These are phyloP conservation scores for Rosa hybrid DNA, from an alignment of 331 rosid genomes.

Conservation along the genomic window DNA sequence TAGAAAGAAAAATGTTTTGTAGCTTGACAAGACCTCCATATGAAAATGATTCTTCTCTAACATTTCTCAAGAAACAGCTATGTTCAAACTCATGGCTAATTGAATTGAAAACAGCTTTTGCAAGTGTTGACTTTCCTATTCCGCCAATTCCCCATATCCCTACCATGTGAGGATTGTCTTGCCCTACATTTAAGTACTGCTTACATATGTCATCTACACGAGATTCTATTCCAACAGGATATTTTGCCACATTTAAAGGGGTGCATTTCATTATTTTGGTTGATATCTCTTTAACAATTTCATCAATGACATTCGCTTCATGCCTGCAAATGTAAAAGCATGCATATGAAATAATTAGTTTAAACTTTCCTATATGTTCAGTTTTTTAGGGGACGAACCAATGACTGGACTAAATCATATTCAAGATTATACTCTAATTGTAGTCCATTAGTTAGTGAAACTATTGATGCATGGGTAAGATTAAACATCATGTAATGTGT, in stretches of 20 bases:
- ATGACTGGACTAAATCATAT: too few species aligned
- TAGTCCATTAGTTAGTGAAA: too few species aligned
- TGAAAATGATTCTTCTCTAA: neutral
- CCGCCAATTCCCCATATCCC: neutral
- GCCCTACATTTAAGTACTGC: neutral
- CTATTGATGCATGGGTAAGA: too few species aligned
- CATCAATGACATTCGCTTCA: neutral
- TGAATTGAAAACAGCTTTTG: neutral
- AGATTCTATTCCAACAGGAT: neutral
- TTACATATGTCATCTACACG: neutral
- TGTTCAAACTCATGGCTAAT: neutral
- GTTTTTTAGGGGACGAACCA: too few species aligned
- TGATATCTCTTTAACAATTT: neutral
- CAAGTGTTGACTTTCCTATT: neutral
- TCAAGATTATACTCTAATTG: too few species aligned
- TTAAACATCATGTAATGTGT: too few species aligned
- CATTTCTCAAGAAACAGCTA: neutral
- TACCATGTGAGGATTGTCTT: neutral
- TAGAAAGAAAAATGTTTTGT: neutral
- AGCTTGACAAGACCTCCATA: neutral
- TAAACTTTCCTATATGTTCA: too few species aligned
- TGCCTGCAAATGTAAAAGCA: neutral
- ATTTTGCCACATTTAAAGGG: too few species aligned
- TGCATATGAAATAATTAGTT: neutral
- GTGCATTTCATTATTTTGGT: too few species aligned